Base-by-base conservation (phyloP, 345 rosid genomes). In the Aquilaria yunnanensis region DNA sequence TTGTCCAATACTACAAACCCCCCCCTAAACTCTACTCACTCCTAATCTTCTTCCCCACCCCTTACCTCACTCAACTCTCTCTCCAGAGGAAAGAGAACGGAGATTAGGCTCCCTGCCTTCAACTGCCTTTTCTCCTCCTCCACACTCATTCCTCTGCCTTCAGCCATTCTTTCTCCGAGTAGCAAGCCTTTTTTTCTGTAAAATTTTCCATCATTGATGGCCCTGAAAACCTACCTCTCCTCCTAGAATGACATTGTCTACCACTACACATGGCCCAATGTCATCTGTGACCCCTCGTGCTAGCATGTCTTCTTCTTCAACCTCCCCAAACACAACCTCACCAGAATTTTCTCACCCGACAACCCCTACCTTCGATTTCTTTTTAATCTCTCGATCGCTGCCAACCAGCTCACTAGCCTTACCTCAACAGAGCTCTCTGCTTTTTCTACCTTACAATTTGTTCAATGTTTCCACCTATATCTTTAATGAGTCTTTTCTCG, bases 381-480 rank as follows among this genome's bases (percentile, higher is more conserved):
- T 3, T 78, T 69, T 51, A 63, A 31, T 34, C 78, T 87, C 41
- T 80, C 85, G 0, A 72, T 83, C 29, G 51, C 88, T 0, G 80
- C 72, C 32, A 87, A 87, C 68, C 76, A 67, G 58, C 77, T 92
- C 72, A 75, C 88, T 0, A 93, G 93, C 2, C 61, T 68, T 56
- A 57, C 78, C 51, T 79, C 85, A 2, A 47, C 47, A 48, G 73
- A 71, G 33, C 68, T 84, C 37, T 64, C 68, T 54, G 72, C 69
- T 41, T 72, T 82, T 49, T 60, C 63, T 1, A 64, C 57, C 53
- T 94, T 93, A 11, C 78, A 70, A 65, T n/a, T 77, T 83, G 57
- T 78, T 90, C n/a, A 90, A 93, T 77, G 68, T 93, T 68, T 88
- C 96, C 23, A 80, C 58, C 67, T 90, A 88, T 66, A 72, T 76